Percentiles rank a stretch among this genome's conserved stretches.
Conservation (phyloP, 345 rosid species). For the Eucalyptus regnans region DNA sequence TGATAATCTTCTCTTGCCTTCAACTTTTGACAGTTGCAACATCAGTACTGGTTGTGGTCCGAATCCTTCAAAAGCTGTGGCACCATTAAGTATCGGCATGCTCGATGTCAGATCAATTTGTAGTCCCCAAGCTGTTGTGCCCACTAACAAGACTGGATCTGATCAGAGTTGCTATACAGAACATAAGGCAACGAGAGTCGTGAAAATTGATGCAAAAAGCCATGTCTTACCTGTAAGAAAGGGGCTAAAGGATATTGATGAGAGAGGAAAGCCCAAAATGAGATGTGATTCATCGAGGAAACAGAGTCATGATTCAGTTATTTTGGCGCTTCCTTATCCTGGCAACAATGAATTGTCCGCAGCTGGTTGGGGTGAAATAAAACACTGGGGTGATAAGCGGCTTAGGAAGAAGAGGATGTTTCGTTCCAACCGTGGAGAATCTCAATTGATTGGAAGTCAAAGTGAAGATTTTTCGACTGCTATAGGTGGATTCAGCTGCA, state of each 20-base stretch:
- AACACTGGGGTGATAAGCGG: not conserved
- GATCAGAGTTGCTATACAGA: not conserved
- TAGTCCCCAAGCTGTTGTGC: slow-evolving; percentile 16
- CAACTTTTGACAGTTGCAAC: not conserved
- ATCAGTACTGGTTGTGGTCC: not conserved
- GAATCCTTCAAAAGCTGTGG: not conserved
- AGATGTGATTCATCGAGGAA: not conserved
- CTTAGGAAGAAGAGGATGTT: not conserved
- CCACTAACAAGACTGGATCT: slow-evolving; percentile 4
- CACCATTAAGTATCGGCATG: not conserved
- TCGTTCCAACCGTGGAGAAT: slow-evolving; percentile 1
- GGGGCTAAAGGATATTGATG: not conserved
- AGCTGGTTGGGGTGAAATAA: not conserved
- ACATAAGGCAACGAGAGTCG: not conserved
- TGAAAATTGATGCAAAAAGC: not conserved
- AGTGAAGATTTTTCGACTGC: not conserved
- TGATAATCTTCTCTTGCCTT: not conserved
- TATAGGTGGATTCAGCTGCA: not conserved
- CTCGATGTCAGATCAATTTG: not conserved
- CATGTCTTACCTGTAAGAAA: not conserved
- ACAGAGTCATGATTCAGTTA: not conserved
- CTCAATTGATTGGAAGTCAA: not conserved
- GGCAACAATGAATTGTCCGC: not conserved
- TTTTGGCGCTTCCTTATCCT: not conserved
- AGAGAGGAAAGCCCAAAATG: not conserved